Evolutionary conservation across 306 rosid species (phyloP), one percentile per base, ranked within the genome.

Genomic region (Casuarina cunninghamiana): DNA sequence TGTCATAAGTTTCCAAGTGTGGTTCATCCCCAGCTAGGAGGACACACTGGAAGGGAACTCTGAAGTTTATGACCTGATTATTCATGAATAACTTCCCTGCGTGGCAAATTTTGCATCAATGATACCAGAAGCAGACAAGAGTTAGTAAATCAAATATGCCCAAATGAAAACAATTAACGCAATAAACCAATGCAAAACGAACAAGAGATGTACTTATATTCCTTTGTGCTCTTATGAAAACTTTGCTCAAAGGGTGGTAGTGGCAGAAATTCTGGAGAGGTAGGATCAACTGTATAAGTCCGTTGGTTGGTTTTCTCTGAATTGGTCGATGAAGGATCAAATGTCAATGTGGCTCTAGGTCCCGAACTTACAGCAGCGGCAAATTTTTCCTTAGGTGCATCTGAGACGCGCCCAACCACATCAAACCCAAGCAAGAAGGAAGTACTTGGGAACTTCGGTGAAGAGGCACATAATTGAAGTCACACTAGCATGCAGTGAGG

Each of bases 151-250:
- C 78, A 53, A 68, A 26, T 21, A 65, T 54, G 57, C 60, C 71
- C 17, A 48, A 71, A 49, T 2, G 8, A 77, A 71, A 17, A 1
- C 10, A 68, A 74, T 44, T n/a, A 38, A 11, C 45, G 16, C 54
- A 41, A 71, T 65, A 26, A 82, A 26, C 9, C 16, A 79, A 32
- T 4, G 66, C 48, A 58, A 68, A 63, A 71, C 55, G 15, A 72
- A 16, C 5, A 53, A 32, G 72, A 67, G 51, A 48, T 42, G 50
- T 16, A 90, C 98, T 81, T 89, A 78, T 65, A 60, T 84, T 96
- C 99, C 82, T 96, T 96, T 68, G 94, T 90, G 92, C 99, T 96
- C 85, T 84, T 93, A 63, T 98, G 98, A 72, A 96, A 96, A 89
- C 99, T 93, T 70, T 90, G 89, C 46, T 89, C 98, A 43, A 93